Evolutionary conservation across 345 rosid genomes (phyloP), one percentile per base, ranked within the genome.

Genomic region (Turritis glabra): DNA sequence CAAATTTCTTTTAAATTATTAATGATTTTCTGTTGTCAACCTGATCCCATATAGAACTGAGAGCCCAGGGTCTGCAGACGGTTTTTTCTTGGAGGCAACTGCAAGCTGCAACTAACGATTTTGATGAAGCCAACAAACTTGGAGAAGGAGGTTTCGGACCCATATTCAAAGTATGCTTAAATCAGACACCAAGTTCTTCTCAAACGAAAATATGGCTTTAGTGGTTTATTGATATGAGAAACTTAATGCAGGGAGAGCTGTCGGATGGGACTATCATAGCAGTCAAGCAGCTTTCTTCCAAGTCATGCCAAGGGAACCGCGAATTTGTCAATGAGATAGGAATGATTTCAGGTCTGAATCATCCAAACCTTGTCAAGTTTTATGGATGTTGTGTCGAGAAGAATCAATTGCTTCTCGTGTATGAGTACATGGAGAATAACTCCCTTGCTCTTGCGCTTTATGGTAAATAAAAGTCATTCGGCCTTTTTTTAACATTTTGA

Each of bases 381-480:
- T 79, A 64, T 69, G 84, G 86, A 3, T 83, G 81, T 1, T 83
- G 84, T 37, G 74, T 73, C 4, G 85, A 81, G 29, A 77, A 73
- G 18, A 48, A 81, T 18, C 83, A 84, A 8, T 38, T 81, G 47
- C 5, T 84, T 15, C 71, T 84, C 0, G 80, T 83, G 11, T 83
- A 83, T 18, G 83, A 84, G 60, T 83, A 83, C 67, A 23, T 81
- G 83, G 83, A 81, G 48, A 83, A 79, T 55, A 83, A 83, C 61
- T 60, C 77, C 63, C 86, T 84, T 25, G 72, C 84, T 0, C 40
- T 35, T 10, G 4, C 4, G 1, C 1, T 83, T 0, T 72, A 30
- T 25, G 87, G 80, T 77, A 62, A 71, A 2, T 44, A 1, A 57
- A 46, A 57, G 2, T 47, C 51, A 18, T 33, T 35, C 1, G 46